Evolutionary conservation across 139 green algal genomes (phyloP).

Genomic region (Pseudopediastrum boryanum): DNA sequence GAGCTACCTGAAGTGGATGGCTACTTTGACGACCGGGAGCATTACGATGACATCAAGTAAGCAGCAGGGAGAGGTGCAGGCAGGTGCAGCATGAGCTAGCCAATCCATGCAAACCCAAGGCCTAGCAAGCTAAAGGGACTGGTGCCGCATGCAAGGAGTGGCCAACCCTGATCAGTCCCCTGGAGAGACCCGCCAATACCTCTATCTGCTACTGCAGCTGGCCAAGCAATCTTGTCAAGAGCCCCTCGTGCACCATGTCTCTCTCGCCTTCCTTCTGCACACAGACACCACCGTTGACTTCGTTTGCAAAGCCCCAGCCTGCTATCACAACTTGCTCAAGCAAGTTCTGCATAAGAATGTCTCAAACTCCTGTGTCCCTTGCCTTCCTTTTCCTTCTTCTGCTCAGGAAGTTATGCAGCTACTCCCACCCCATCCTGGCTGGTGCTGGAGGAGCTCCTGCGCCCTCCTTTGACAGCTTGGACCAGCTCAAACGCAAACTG

Average conservation of each 20-base stretch:
- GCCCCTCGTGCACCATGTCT: too few species aligned
- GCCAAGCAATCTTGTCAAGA: too few species aligned
- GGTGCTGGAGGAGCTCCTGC: slow-evolving; percentile 9
- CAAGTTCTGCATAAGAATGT: background rate
- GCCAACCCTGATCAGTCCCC: background rate
- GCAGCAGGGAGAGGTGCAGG: background rate
- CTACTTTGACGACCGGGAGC: slow-evolving; percentile 90
- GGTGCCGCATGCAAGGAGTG: background rate
- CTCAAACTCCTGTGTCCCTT: background rate
- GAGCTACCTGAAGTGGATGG: slow-evolving; percentile 69
- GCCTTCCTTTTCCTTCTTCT: background rate
- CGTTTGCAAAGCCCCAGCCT: background rate
- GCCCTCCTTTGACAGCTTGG: slow-evolving; percentile 55
- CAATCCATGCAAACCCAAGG: background rate
- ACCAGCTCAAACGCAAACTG: slow-evolving; percentile 75
- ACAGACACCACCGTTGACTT: too few species aligned
- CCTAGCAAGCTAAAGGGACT: background rate
- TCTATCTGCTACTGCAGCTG: too few species aligned
- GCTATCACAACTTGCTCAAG: background rate
- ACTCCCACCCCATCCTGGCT: slow-evolving; percentile 72
- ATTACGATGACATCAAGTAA: slow-evolving; percentile 78
- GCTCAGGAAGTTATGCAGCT: slow-evolving; percentile 72
- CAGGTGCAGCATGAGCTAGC: background rate
- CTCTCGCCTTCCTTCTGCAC: too few species aligned
- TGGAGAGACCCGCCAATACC: background rate